phyloP scores from a whole-genome alignment of 2,329 filamentous ascomycete species.

The Trichophyton equinum region DNA sequence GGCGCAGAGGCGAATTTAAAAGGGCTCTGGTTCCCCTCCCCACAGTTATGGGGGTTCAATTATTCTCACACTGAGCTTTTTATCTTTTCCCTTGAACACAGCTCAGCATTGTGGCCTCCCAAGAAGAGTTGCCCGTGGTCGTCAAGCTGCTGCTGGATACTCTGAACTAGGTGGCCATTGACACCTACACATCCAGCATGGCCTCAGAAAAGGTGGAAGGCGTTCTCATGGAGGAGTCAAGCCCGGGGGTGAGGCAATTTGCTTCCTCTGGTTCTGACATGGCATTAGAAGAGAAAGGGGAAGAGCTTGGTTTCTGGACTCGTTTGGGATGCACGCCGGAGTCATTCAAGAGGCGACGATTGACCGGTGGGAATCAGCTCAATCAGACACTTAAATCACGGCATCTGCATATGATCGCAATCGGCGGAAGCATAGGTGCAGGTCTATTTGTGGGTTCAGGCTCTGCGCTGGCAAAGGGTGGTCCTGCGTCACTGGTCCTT shows the following conservation, averaged over 20 bases:
- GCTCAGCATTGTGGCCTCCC: neutral
- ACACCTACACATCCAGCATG: neutral
- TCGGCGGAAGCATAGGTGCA: constrained; percentile 19
- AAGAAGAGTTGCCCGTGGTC: neutral
- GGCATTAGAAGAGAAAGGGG: neutral
- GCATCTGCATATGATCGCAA: constrained; percentile 31
- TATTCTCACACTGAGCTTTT: neutral
- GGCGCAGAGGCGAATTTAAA: neutral
- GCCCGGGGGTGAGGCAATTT: neutral
- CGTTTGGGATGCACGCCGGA: constrained; percentile 27
- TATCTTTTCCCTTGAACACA: neutral
- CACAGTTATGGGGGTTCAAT: neutral
- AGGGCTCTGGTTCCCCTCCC: neutral
- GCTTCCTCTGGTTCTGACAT: neutral
- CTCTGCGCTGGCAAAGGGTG: constrained; percentile 25
- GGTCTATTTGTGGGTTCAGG: constrained; percentile 33
- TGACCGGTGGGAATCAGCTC: constrained; percentile 15
- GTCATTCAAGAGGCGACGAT: constrained; percentile 26
- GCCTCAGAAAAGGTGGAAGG: neutral
- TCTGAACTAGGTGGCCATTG: neutral
- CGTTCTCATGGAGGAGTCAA: neutral
- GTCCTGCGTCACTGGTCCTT: constrained; percentile 27
- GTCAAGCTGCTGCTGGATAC: neutral
- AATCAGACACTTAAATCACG: constrained; percentile 22
- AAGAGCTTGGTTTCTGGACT: constrained; percentile 24